Evolutionary conservation across 768 basidiomycete species (phyloP), one percentile per base, ranked within the genome.

Genomic region (Pisolithus sp.): DNA sequence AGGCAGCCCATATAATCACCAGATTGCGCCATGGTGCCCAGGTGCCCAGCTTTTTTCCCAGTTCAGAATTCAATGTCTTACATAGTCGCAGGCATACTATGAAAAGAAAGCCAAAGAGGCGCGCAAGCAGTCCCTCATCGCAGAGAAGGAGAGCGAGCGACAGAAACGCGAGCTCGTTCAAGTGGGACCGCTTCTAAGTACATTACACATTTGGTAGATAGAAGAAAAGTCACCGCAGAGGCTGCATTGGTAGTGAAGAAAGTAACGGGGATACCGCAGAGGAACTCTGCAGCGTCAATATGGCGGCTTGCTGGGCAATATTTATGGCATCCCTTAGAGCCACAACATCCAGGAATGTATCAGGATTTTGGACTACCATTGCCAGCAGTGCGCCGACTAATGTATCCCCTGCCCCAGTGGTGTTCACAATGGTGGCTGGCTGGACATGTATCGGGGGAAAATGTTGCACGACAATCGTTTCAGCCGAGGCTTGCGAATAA

Each of bases 371-470:
- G 12, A 73, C 68, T n/a, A 93, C 67, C 8, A 73, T 71, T 5
- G 91, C 86, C n/a, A 94, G 67, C 28, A 96, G 62, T 1, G 86
- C 81, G 6, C 93, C 94, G 1, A 89, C 93, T 23, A 96, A 78
- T 3, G 89, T 85, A 68, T 97, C 94, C 0, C 94, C 94, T 1
- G 90, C 93, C 1, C 95, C 95, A 0, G 94, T 97, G 8, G 91
- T 89, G 57, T 85, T 93, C 20, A 85, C 69, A 9, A 73, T 59
- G 23, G 64, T 59, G 15, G 65, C 62, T 4, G 53, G 60, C 9
- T 78, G 68, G 15, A 72, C 55, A 1, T 67, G 62, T 17, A 77
- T 58, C 7, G 89, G 75, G 10, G 89, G 80, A 64, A 86, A 92
- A 63, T 93, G 87, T 39, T 83, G 81, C 28, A 94, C 44, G 6